These are phyloP conservation scores for Curvularia sp. DNA, from an alignment of 2,329 filamentous ascomycete genomes.

Conservation along the genomic window DNA sequence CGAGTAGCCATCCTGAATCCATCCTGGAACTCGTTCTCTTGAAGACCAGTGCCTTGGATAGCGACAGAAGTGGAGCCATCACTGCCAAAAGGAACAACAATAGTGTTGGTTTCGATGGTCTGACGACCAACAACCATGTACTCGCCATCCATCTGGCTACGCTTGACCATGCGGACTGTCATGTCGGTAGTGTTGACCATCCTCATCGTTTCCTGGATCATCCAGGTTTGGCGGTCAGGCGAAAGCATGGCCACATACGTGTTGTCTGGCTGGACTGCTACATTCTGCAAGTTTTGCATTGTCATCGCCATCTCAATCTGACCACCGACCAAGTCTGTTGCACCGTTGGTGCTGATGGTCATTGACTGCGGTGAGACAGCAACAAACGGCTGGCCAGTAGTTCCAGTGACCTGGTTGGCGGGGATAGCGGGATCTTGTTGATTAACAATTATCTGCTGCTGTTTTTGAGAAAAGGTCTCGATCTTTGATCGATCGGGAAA, in stretches of 20 bases:
- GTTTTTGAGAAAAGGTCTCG: constrained; percentile 49
- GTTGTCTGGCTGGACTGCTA: constrained; percentile 45
- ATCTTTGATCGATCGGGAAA: constrained; percentile 49
- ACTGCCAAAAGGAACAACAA: constrained; percentile 44
- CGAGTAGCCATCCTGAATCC: constrained; percentile 49
- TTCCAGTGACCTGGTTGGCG: constrained; percentile 47
- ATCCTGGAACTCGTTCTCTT: constrained; percentile 50
- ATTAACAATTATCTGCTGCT: constrained; percentile 51
- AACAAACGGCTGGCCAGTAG: constrained; percentile 48
- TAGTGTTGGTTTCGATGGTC: constrained; percentile 45
- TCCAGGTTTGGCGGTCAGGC: constrained; percentile 48
- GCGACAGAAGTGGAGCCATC: constrained; percentile 36
- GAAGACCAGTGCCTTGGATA: constrained; percentile 46
- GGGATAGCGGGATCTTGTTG: constrained; percentile 46
- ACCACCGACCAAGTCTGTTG: constrained; percentile 46
- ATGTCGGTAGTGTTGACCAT: constrained; percentile 48
- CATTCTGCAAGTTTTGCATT: constrained; percentile 36
- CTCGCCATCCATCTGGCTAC: constrained; percentile 46
- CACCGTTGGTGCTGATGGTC: constrained; percentile 48
- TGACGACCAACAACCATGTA: constrained; percentile 50
- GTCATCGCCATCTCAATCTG: constrained; percentile 48
- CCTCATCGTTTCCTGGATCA: constrained; percentile 48
- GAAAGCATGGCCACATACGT: constrained; percentile 49
- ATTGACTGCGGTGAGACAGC: constrained; percentile 44
- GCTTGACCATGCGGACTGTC: constrained; percentile 48